Evolutionary conservation across 306 rosid genomes (phyloP).

Genomic region (Trifolium subterraneum): DNA sequence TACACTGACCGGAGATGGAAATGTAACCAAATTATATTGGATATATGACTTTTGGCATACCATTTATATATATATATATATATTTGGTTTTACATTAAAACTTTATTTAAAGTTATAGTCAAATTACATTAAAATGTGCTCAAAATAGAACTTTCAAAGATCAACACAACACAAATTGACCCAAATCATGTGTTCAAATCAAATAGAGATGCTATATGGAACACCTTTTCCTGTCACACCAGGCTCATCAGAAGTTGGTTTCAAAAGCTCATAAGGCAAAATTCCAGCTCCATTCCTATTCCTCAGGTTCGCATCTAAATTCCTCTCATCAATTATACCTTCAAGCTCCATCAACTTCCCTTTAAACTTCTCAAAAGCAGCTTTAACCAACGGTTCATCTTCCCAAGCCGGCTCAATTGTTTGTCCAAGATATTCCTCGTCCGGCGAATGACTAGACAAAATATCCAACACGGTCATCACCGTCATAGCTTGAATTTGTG

Average conservation of each 20-base stretch:
- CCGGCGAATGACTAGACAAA: constrained; percentile 55
- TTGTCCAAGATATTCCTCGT: constrained; percentile 58
- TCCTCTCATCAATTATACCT: constrained; percentile 46
- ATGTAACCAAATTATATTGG: no score
- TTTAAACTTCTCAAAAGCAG: constrained; percentile 46
- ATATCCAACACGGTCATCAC: constrained; percentile 54
- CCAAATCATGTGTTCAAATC: background rate
- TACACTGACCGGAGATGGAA: no score
- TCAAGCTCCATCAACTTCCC: constrained; percentile 54
- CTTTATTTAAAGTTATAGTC: background rate
- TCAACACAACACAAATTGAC: background rate
- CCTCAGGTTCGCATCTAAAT: constrained; percentile 23
- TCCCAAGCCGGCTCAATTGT: constrained; percentile 49
- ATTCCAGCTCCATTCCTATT: constrained; percentile 56
- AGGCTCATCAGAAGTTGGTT: constrained; percentile 63
- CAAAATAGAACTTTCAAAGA: background rate
- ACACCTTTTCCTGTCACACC: constrained; percentile 81
- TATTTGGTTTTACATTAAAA: no score
- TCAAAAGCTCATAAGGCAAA: constrained; percentile 62
- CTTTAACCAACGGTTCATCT: constrained; percentile 48
- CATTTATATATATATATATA: no score
- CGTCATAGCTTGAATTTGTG: constrained; percentile 54
- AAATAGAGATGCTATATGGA: constrained; percentile 86
- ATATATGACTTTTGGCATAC: no score
- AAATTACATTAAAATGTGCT: background rate